Conservation (phyloP, 345 rosid genomes). For the Anacardium occidentale region DNA sequence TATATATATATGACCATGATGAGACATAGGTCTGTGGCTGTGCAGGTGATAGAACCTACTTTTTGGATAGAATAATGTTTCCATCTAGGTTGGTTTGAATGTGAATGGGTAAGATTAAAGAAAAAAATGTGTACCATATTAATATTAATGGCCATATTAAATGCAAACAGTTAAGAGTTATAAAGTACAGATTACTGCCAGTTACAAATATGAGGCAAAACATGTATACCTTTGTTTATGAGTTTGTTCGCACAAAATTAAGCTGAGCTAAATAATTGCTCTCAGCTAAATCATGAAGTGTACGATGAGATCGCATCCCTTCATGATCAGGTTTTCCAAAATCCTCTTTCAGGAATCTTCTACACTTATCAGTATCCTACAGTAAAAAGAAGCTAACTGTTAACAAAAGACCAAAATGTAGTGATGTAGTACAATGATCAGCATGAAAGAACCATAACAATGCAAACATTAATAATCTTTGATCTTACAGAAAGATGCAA, state of each 20-base stretch:
- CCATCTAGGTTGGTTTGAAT: too few relatives aligned
- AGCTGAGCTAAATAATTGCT: constrained; percentile 68
- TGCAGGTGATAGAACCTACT: too few relatives aligned
- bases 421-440: background rate
- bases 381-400: constrained; percentile 4
- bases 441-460: background rate
- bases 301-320: constrained; percentile 45
- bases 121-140: too few relatives aligned
- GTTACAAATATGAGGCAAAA: background rate
- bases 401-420: background rate
- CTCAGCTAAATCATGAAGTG: constrained; percentile 92
- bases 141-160: background rate
- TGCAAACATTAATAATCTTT: background rate
- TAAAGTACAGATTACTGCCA: background rate
- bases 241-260: constrained; percentile 55
- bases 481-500: background rate
- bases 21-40: too few relatives aligned
- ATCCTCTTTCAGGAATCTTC: constrained; percentile 52
- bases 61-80: too few relatives aligned
- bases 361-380: constrained; percentile 67
- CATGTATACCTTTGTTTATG: constrained; percentile 18
- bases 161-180: background rate
- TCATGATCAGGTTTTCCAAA: constrained; percentile 37
- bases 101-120: too few relatives aligned
- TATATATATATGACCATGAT: too few relatives aligned